Percentiles rank a stretch among this genome's conserved stretches.
phyloP scores from a whole-genome alignment of 2,329 filamentous ascomycete species.

The Pezicula radicicola region DNA sequence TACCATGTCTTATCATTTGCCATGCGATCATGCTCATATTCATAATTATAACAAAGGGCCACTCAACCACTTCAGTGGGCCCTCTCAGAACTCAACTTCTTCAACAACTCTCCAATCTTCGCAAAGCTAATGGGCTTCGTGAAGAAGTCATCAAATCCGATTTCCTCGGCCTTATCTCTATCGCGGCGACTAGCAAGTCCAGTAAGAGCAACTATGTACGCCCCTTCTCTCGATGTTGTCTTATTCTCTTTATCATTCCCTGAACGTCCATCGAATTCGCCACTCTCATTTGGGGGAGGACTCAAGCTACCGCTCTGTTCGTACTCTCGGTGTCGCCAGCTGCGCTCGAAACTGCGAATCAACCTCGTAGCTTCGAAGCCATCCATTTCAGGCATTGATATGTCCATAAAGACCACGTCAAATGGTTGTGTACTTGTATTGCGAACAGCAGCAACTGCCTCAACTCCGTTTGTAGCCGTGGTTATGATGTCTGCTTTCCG shows the following conservation, averaged over 20 bases:
- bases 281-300: background rate
- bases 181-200: constrained; percentile 46
- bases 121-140: constrained; percentile 44
- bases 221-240: constrained; percentile 4
- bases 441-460: constrained; percentile 36
- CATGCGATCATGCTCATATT: no score
- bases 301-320: background rate
- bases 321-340: background rate
- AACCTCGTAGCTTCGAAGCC: constrained; percentile 43
- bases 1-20: no score
- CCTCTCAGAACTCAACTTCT: constrained; percentile 12
- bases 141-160: constrained; percentile 52
- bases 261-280: constrained; percentile 20
- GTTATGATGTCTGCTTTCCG: constrained; percentile 32
- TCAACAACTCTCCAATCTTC: constrained; percentile 16
- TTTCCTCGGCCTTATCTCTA: constrained; percentile 44
- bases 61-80: background rate
- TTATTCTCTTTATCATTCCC: constrained; percentile 11
- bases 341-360: constrained; percentile 44
- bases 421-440: constrained; percentile 31
- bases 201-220: constrained; percentile 49
- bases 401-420: constrained; percentile 48
- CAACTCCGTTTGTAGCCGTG: constrained; percentile 40
- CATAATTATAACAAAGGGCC: no score
- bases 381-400: constrained; percentile 53